Conservation (phyloP, 805 yeast genomes). For the Tetrapisispora iriomotensis region DNA sequence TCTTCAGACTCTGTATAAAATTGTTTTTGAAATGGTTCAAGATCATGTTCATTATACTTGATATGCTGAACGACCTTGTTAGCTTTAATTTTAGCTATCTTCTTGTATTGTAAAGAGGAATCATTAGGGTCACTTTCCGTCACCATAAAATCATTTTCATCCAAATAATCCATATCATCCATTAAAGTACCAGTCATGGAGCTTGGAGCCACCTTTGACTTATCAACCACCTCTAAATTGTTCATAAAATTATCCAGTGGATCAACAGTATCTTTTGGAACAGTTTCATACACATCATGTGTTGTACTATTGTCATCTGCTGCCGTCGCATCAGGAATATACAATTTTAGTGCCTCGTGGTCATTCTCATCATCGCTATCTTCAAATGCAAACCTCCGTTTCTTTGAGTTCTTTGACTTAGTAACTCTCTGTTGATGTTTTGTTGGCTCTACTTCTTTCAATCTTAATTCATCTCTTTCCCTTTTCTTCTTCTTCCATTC, state of each 20-base stretch:
- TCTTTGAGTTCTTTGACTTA: not conserved
- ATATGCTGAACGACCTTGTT: slow-evolving; percentile 28
- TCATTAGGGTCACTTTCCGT: slow-evolving; percentile 14
- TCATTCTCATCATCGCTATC: slow-evolving; percentile 16
- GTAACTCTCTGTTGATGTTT: slow-evolving; percentile 1
- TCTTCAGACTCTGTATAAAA: slow-evolving; percentile 54
- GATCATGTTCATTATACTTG: slow-evolving; percentile 25
- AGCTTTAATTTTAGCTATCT: slow-evolving; percentile 32
- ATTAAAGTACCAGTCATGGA: slow-evolving; percentile 13
- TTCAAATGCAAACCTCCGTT: slow-evolving; percentile 8
- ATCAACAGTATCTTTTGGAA: slow-evolving; percentile 26
- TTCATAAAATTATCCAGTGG: slow-evolving; percentile 41
- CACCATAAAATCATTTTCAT: slow-evolving; percentile 17
- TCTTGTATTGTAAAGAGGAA: slow-evolving; percentile 30
- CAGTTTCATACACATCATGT: too few species aligned
- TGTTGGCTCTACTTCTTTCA: not conserved
- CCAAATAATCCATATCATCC: slow-evolving; percentile 13
- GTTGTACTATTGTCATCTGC: not conserved
- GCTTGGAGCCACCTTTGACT: too few species aligned
- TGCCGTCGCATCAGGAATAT: not conserved
- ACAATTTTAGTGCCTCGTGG: not conserved
- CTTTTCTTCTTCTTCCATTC: slow-evolving; percentile 43
- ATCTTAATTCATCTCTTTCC: slow-evolving; percentile 11
- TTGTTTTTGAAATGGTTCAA: slow-evolving; percentile 47
- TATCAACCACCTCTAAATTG: slow-evolving; percentile 5